These are phyloP conservation scores for Gastrodia elata DNA, from an alignment of 106 monocot species.

Conservation along the genomic window DNA sequence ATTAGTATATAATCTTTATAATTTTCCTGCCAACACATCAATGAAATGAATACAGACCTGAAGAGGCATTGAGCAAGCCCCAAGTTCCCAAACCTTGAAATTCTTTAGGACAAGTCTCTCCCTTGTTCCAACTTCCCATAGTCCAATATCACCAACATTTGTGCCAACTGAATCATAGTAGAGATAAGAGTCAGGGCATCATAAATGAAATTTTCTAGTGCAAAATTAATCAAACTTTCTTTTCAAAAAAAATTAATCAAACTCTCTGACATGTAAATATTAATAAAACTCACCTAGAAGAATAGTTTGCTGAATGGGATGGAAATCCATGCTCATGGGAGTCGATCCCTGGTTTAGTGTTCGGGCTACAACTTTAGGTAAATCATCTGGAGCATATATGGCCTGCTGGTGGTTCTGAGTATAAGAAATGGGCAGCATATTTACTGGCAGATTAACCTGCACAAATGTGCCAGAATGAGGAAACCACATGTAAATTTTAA, in stretches of 20 bases:
- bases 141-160: constrained; percentile 73
- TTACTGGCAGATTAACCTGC: constrained; percentile 56
- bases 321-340: constrained; percentile 78
- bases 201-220: neutral
- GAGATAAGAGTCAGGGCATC: constrained; percentile 7
- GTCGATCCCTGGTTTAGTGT: constrained; percentile 51
- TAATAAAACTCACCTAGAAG: constrained; percentile 40
- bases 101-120: constrained; percentile 50
- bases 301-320: constrained; percentile 51
- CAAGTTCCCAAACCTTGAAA: constrained; percentile 88
- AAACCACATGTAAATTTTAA: constrained; percentile 1
- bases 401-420: constrained; percentile 34
- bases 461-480: constrained; percentile 2
- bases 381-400: constrained; percentile 34
- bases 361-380: constrained; percentile 52
- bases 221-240: no score
- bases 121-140: constrained; percentile 79
- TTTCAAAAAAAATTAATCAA: no score
- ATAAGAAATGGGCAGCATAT: constrained; percentile 49
- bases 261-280: neutral
- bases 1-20: neutral
- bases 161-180: constrained; percentile 69
- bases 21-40: neutral
- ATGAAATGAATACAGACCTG: constrained; percentile 30
- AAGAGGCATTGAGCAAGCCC: constrained; percentile 38